phyloP scores from a whole-genome alignment of 768 basidiomycete genomes.

The Phanerodontia chrysosporium region DNA sequence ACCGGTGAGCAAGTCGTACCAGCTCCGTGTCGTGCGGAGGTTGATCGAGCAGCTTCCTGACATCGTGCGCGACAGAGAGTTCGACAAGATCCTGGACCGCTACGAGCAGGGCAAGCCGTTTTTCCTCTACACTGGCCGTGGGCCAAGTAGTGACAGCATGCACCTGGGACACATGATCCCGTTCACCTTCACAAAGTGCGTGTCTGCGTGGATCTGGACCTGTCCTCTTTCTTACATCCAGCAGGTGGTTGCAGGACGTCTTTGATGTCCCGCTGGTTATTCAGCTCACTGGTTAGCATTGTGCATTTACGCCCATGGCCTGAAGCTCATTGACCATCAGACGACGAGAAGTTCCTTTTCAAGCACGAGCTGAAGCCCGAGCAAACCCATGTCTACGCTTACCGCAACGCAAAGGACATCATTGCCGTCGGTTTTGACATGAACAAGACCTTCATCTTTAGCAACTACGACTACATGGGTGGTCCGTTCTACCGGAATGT shows the following conservation, averaged over 20 bases:
- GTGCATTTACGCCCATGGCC: neutral
- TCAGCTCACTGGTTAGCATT: conserved; percentile 78
- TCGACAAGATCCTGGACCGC: conserved; percentile 89
- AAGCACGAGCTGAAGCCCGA: conserved; percentile 91
- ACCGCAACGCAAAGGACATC: conserved; percentile 89
- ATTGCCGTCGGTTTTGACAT: conserved; percentile 93
- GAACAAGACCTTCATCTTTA: conserved; percentile 96
- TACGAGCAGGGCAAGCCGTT: conserved; percentile 97
- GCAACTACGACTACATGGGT: conserved; percentile 84
- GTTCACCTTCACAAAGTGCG: conserved; percentile 94
- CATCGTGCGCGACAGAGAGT: conserved; percentile 53
- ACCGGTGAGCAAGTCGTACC: conserved; percentile 56
- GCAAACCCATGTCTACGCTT: conserved; percentile 77
- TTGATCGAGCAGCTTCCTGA: neutral
- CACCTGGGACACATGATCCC: conserved; percentile 98
- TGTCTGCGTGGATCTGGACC: neutral
- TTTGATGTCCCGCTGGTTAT: conserved; percentile 93
- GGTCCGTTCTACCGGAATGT: conserved; percentile 94
- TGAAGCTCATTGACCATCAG: conserved; percentile 34
- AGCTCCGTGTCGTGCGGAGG: conserved; percentile 5
- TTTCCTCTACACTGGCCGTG: conserved; percentile 96
- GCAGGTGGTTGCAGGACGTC: conserved; percentile 93
- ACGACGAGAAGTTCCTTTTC: conserved; percentile 99
- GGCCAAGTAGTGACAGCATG: conserved; percentile 95
- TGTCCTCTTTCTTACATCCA: neutral